These are phyloP conservation scores for Penicillium pancosmium DNA, from an alignment of 495 filamentous ascomycete species.

Conservation along the genomic window DNA sequence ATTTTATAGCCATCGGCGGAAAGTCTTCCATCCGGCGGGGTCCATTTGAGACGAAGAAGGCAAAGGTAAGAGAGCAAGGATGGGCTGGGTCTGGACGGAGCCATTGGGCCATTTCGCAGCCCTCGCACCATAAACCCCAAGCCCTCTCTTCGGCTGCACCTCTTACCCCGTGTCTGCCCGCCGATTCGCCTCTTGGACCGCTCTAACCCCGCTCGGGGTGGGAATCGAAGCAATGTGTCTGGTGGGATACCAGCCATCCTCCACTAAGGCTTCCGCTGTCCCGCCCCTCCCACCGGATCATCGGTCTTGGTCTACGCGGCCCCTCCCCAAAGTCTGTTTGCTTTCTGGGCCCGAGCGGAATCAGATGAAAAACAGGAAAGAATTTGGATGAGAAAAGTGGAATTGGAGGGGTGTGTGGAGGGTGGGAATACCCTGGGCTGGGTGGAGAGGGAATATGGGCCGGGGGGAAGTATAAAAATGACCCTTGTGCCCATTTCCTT, in stretches of 20 bases:
- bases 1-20: constrained; percentile 68
- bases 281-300: constrained; percentile 26
- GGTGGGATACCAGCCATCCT: constrained; percentile 39
- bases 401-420: constrained; percentile 6
- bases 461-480: constrained; percentile 26
- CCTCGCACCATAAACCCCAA: constrained; percentile 46
- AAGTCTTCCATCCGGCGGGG: constrained; percentile 49
- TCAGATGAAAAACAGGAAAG: constrained; percentile 7
- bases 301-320: constrained; percentile 31
- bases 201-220: constrained; percentile 55
- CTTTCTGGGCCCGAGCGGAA: constrained; percentile 21
- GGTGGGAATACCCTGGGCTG: constrained; percentile 8
- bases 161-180: constrained; percentile 38
- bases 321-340: constrained; percentile 15
- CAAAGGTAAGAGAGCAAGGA: constrained; percentile 25
- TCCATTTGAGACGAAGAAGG: constrained; percentile 26
- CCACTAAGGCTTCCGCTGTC: constrained; percentile 38
- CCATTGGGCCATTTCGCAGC: constrained; percentile 49
- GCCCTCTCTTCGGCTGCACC: constrained; percentile 42
- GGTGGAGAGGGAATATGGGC: constrained; percentile 12
- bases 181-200: constrained; percentile 48
- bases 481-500: constrained; percentile 11
- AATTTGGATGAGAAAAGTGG: constrained; percentile 8
- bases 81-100: constrained; percentile 27
- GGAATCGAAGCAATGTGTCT: constrained; percentile 38